These are phyloP conservation scores for Lathyrus tuberosus DNA, from an alignment of 306 rosid species.

Conservation along the genomic window DNA sequence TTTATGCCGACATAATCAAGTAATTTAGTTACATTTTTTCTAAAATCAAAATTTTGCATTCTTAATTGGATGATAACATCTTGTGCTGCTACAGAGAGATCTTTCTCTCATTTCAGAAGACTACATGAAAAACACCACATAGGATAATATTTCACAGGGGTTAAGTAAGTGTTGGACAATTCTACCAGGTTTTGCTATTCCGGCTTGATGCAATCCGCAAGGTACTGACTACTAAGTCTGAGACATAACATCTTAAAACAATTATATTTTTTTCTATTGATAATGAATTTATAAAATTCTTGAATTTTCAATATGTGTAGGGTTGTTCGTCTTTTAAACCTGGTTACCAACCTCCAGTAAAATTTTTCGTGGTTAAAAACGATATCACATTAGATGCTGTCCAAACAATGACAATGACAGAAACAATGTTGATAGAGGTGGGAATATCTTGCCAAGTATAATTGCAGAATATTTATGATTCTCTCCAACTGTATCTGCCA, in stretches of 20 bases:
- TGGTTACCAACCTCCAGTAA: constrained; percentile 82
- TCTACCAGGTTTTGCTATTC: constrained; percentile 71
- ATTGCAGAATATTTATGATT: neutral
- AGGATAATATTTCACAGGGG: constrained; percentile 62
- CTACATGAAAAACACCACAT: constrained; percentile 57
- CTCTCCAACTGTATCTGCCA: neutral
- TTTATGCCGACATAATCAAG: constrained; percentile 84
- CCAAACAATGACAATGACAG: constrained; percentile 61
- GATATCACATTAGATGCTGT: constrained; percentile 74
- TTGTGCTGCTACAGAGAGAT: constrained; percentile 49
- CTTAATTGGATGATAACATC: constrained; percentile 15
- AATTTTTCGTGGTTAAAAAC: constrained; percentile 78
- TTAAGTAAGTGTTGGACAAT: constrained; percentile 75
- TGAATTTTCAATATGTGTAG: too few relatives aligned
- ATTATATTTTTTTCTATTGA: too few relatives aligned
- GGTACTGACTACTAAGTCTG: constrained; percentile 38
- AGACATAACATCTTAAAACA: neutral
- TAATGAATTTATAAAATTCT: too few relatives aligned
- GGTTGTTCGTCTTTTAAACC: constrained; percentile 62
- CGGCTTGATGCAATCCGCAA: constrained; percentile 78
- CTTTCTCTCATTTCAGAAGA: constrained; percentile 58
- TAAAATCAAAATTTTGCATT: neutral
- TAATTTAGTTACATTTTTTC: constrained; percentile 36
- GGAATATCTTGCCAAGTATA: constrained; percentile 75
- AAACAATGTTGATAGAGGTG: constrained; percentile 62